A percentile compares a stretch with the other conserved stretches of the same genome.
Evolutionary conservation across 768 basidiomycete species (phyloP).

Genomic region (Serendipita vermifera): DNA sequence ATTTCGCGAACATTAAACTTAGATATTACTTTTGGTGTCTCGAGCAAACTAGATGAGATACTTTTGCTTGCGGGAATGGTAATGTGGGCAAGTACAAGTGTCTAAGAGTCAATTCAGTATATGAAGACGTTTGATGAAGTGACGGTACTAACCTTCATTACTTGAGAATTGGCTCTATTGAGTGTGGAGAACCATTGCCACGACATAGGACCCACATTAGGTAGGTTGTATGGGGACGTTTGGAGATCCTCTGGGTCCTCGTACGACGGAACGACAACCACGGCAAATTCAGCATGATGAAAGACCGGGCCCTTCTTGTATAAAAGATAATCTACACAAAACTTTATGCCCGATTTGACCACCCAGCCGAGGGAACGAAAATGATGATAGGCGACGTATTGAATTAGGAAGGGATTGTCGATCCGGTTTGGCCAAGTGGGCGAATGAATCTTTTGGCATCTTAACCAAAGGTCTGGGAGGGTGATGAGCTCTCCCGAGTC

Average conservation of each 20-base stretch:
- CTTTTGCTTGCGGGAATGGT: constrained; percentile 73
- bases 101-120: constrained; percentile 34
- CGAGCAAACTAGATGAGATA: constrained; percentile 36
- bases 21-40: constrained; percentile 59
- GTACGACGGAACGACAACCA: constrained; percentile 84
- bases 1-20: constrained; percentile 80
- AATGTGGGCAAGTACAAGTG: constrained; percentile 79
- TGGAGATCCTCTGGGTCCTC: constrained; percentile 63
- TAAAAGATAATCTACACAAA: constrained; percentile 87
- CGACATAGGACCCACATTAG: constrained; percentile 56
- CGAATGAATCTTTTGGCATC: constrained; percentile 10
- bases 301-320: constrained; percentile 95
- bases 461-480: neutral
- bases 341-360: constrained; percentile 90
- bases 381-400: constrained; percentile 87
- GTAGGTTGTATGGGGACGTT: constrained; percentile 48
- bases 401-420: constrained; percentile 86
- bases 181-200: constrained; percentile 98
- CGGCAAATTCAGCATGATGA: constrained; percentile 86
- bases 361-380: constrained; percentile 96
- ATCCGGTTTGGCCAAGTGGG: constrained; percentile 32
- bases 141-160: constrained; percentile 63
- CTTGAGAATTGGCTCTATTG: constrained; percentile 91
- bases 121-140: neutral
- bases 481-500: constrained; percentile 39